These are phyloP conservation scores for Phaffomyces thermotolerans DNA, from an alignment of 805 yeast species.

Conservation along the genomic window DNA sequence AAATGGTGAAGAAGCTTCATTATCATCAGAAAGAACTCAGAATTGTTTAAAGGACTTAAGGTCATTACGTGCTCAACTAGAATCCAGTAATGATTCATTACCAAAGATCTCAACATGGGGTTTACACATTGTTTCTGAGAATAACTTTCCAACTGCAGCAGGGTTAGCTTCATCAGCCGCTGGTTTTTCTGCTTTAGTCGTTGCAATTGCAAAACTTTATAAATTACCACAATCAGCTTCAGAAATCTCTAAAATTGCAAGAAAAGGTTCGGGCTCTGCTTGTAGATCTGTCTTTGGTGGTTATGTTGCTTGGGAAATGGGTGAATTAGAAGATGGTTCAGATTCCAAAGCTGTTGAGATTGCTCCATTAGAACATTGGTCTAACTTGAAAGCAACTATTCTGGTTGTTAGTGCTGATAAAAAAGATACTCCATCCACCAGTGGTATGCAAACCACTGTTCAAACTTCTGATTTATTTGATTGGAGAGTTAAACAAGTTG, in stretches of 20 bases:
- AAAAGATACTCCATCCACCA: conserved; percentile 90
- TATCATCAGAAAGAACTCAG: conserved; percentile 53
- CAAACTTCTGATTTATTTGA: conserved; percentile 79
- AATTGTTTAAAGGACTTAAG: conserved; percentile 77
- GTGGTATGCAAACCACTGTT: conserved; percentile 96
- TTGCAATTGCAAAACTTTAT: conserved; percentile 80
- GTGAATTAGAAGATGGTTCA: conserved; percentile 61
- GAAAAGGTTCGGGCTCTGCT: conserved; percentile 98
- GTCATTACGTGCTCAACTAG: conserved; percentile 53
- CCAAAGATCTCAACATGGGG: conserved; percentile 59
- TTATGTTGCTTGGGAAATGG: conserved; percentile 99
- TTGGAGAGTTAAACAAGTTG: conserved; percentile 72
- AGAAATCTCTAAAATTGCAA: conserved; percentile 86
- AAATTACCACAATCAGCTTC: conserved; percentile 78
- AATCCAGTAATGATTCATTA: conserved; percentile 41
- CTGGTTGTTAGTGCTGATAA: conserved; percentile 89
- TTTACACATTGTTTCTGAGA: conserved; percentile 81
- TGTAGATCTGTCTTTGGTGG: conserved; percentile 97
- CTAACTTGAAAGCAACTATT: conserved; percentile 84
- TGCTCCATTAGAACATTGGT: conserved; percentile 84
- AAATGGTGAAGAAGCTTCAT: conserved; percentile 75
- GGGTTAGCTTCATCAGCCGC: conserved; percentile 98
- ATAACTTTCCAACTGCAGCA: conserved; percentile 98
- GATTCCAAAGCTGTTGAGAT: conserved; percentile 94
- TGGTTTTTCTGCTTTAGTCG: conserved; percentile 93